These are phyloP conservation scores for Xylaria acuta DNA, from an alignment of 495 filamentous ascomycete species.

Conservation along the genomic window DNA sequence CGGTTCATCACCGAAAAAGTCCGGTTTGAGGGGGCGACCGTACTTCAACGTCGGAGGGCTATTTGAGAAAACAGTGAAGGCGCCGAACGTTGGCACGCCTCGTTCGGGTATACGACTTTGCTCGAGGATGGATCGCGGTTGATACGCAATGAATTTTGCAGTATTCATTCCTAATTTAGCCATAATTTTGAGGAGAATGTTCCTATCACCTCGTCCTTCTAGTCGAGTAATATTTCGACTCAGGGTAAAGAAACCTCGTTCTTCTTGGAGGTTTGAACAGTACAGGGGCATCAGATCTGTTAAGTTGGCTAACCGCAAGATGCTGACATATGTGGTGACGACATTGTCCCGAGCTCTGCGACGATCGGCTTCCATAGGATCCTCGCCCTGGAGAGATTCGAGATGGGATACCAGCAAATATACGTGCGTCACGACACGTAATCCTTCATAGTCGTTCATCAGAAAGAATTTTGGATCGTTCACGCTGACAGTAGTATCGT, in stretches of 20 bases:
- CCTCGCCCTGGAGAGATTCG: conserved; percentile 54
- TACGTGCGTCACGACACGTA: conserved; percentile 69
- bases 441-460: conserved; percentile 59
- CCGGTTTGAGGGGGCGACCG: conserved; percentile 60
- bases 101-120: conserved; percentile 39
- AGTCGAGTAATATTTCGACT: conserved; percentile 65
- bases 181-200: conserved; percentile 68
- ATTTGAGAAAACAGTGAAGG: conserved; percentile 58
- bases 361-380: conserved; percentile 44
- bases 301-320: conserved; percentile 70
- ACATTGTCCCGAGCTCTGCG: conserved; percentile 62
- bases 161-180: conserved; percentile 60
- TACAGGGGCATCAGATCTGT: conserved; percentile 84
- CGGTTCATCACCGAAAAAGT: conserved; percentile 69
- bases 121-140: conserved; percentile 61
- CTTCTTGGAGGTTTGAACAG: conserved; percentile 71
- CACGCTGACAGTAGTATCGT: conserved; percentile 38
- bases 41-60: conserved; percentile 52
- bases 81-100: conserved; percentile 41
- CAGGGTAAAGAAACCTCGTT: conserved; percentile 56
- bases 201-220: conserved; percentile 48
- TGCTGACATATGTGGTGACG: conserved; percentile 82
- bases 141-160: conserved; percentile 55
- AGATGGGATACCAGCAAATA: conserved; percentile 55
- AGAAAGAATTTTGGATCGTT: conserved; percentile 52